Base-by-base conservation (phyloP, 2,329 filamentous ascomycete genomes). In the Sporothrix dimorphospora region DNA sequence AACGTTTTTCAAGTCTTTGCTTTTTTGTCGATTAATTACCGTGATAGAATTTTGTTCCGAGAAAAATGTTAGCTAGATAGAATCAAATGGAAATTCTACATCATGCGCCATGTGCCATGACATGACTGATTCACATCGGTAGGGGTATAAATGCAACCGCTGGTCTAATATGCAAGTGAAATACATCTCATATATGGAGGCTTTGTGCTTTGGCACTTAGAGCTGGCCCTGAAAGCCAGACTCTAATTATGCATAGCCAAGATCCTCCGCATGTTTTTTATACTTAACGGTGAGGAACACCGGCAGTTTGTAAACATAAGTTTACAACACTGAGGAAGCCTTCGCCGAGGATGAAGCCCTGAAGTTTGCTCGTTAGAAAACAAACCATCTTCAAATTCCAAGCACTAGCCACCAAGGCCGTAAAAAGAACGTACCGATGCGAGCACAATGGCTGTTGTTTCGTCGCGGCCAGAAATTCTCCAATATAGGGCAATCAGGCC, bases 241-340 rank as follows among this genome's bases (percentile, higher is more conserved):
- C 16, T n/a, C 14, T n/a, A 1, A 19, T 16, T 30, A 55, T 16
- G 12, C 11, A 21, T 16, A 63, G n/a, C n/a, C 9, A 38, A 9
- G 12, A 24, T 24, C 40, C n/a, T 34, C 14, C 27, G 14, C 2
- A 9, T 19, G 27, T n/a, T 5, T 30, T 4, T 9, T 8, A 40
- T 19, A 21, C 11, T 57, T 45, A 76, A 12, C 69, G 45, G 4
- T 76, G 75, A 66, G 75, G 75, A 5, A 76, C 75, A 16, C 75
- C 74, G 11, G 90, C 84, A 79, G 92, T 94, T 71, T 97, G 94
- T 78, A 99, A 83, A 9, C 92, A 82, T 71, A 99, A 81, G 79
- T 98, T 98, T 34, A 96, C 87, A 77, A 99, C 97, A 79, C 94
- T 98, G 75, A 97, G 84, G 75, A 98, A 89, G 0, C 95, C 95